Evolutionary conservation across 2,329 filamentous ascomycete species (phyloP), one percentile per base, ranked within the genome.

Genomic region (Beauveria bassiana): DNA sequence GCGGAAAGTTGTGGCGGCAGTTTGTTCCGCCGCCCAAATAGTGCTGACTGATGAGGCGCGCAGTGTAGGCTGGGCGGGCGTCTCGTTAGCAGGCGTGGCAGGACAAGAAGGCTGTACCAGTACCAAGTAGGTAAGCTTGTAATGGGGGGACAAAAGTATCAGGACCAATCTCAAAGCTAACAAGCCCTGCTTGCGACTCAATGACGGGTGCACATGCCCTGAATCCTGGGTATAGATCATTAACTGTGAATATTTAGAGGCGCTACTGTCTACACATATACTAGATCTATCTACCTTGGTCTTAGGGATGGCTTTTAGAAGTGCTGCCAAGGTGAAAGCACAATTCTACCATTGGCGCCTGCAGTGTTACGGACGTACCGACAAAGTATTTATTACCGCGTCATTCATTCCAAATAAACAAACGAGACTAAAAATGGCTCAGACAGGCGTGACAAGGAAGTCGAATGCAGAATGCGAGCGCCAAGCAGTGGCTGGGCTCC

Each of bases 1-100:
- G 38, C 47, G 40, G 49, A 51, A 56, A 56, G 16, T 3, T 43
- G 45, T 56, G 59, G 59, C 34, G 43, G 59, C 52, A 61, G 34
- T 57, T 61, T 28, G 24, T 49, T 24, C 59, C 59, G 34, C 51
- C 16, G 22, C 24, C 18, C 34, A 47, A 50, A 52, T 58, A 62
- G 54, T 58, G 60, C 60, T 62, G 53, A 62, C 47, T 20, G 31
- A 53, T 52, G 57, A 34, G 57, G 34, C 16, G 31, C 38, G 47
- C 34, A 34, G 43, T 43, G 18, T 8, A 43, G 31, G 14, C 24
- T 43, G 46, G 31, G 14, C 7, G 24, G 56, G 57, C 24, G 47
- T 52, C 56, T 52, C 38, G 7, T 43, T 45, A 56, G n/a, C 54
- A 9, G 28, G 28, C 28, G 28, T 31, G 28, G 28, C 8, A 56